phyloP scores from a whole-genome alignment of 1,284 basidiomycete species.

The Trichosporon coremiiforme region DNA sequence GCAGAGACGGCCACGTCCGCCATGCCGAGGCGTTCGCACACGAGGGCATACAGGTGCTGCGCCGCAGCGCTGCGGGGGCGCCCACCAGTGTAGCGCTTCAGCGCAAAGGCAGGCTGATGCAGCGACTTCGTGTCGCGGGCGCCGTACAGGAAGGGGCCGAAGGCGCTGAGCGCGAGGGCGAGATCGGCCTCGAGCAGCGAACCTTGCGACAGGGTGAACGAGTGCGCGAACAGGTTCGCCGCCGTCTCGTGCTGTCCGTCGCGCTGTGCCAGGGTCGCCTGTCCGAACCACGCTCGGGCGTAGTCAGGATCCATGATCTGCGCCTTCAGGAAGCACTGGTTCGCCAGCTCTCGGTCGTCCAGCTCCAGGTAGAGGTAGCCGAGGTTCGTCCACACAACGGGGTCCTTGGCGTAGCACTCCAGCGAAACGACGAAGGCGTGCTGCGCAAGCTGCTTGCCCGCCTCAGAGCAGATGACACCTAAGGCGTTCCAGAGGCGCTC shows the following conservation, averaged over 20 bases:
- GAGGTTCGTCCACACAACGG: slow-evolving; percentile 80
- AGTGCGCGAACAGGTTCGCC: slow-evolving; percentile 76
- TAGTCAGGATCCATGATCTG: slow-evolving; percentile 92
- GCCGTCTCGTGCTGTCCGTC: slow-evolving; percentile 69
- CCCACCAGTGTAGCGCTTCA: slow-evolving; percentile 73
- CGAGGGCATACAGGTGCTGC: slow-evolving; percentile 79
- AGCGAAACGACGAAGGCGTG: slow-evolving; percentile 90
- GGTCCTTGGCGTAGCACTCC: slow-evolving; percentile 80
- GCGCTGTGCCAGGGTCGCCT: slow-evolving; percentile 74
- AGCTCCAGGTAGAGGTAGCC: slow-evolving; percentile 87
- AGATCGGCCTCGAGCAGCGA: slow-evolving; percentile 79
- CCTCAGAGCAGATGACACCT: slow-evolving; percentile 47
- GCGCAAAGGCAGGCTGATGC: slow-evolving; percentile 71
- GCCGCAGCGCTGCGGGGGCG: slow-evolving; percentile 72
- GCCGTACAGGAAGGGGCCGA: slow-evolving; percentile 58
- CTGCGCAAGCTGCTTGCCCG: slow-evolving; percentile 64
- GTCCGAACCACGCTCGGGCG: slow-evolving; percentile 89
- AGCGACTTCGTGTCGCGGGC: slow-evolving; percentile 57
- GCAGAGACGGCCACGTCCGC: slow-evolving; percentile 66
- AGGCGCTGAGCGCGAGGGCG: slow-evolving; percentile 70
- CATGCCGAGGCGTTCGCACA: slow-evolving; percentile 82
- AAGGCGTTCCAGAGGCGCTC: slow-evolving; percentile 73
- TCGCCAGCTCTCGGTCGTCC: slow-evolving; percentile 78
- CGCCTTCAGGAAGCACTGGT: slow-evolving; percentile 81
- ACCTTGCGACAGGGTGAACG: slow-evolving; percentile 69